Evolutionary conservation across 2,329 filamentous ascomycete genomes (phyloP).

Genomic region (Diaporthe caulivora): DNA sequence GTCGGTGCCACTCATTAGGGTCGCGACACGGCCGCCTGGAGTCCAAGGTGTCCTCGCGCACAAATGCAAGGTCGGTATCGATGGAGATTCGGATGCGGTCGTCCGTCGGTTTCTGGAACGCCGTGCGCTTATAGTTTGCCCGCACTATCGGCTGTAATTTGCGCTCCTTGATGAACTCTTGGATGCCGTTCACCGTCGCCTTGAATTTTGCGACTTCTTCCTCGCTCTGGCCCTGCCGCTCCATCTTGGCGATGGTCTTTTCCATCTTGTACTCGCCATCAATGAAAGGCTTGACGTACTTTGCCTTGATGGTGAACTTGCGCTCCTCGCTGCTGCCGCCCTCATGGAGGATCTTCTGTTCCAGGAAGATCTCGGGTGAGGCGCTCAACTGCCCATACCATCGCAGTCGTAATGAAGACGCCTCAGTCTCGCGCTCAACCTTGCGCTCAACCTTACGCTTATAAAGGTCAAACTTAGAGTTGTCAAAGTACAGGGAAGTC

Average conservation of each 20-base stretch:
- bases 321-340: conserved; percentile 83
- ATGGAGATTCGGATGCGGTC: conserved; percentile 91
- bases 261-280: conserved; percentile 92
- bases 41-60: conserved; percentile 83
- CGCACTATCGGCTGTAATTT: conserved; percentile 86
- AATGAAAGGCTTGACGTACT: conserved; percentile 90
- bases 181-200: conserved; percentile 79
- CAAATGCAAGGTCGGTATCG: conserved; percentile 91
- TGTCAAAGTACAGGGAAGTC: conserved; percentile 97
- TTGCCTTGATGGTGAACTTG: conserved; percentile 89
- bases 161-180: conserved; percentile 81
- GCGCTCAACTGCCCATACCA: conserved; percentile 91
- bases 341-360: conserved; percentile 88
- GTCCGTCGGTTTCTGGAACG: conserved; percentile 96
- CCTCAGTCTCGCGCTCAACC: conserved; percentile 79
- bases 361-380: conserved; percentile 84
- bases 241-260: conserved; percentile 89
- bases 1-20: conserved; percentile 89
- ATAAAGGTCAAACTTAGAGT: conserved; percentile 86
- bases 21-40: conserved; percentile 87
- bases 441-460: conserved; percentile 88
- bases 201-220: conserved; percentile 78
- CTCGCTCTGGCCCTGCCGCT: conserved; percentile 76
- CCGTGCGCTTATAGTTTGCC: conserved; percentile 93
- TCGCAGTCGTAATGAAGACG: conserved; percentile 85